Evolutionary conservation across 345 rosid genomes (phyloP), one percentile per base, ranked within the genome.

Genomic region (Reutealis trisperma): DNA sequence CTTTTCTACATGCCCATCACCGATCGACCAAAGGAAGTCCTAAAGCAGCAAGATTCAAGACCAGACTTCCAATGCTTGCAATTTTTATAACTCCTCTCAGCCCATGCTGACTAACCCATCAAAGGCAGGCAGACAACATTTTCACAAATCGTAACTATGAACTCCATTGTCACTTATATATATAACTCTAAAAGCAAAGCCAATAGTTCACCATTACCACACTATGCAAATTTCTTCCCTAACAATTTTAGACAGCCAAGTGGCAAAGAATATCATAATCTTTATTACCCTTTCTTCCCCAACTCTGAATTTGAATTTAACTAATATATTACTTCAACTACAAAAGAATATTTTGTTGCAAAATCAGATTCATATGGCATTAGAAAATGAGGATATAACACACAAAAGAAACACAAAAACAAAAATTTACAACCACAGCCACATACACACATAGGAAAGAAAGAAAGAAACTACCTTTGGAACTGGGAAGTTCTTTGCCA

Each of bases 401-500:
- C 30, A 27, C 30, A n/a, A 16, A 68, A 19, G 60, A 63, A 22
- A 69, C 7, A 25, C 52, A 37, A 55, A 30, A 74, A 41, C 5
- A 42, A 27, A 27, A 27, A 27, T 27, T 27, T n/a, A 55, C 4
- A 62, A 79, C n/a, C 57, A 68, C 54, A 34, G 47, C 13, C 2
- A 41, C 52, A 66, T 37, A 63, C 10, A 54, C 19, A 55, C 25
- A 60, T 13, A 18, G 15, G 0, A 67, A 59, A 74, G 15, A 7
- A 8, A 21, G 27, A 67, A 32, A 10, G 24, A 57, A 5, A 15
- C 1, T 25, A 94, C 99, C 99, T 87, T 93, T 95, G 54, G 98
- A 74, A 70, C 88, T 59, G 70, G 99, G 99, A 77, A 91, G 89
- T n/a, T 95, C 98, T 85, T 87, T 91, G 74, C 93, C 97, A 73